A percentile compares a stretch with the other conserved stretches of the same genome.
These are phyloP conservation scores for Fusarium citri DNA, from an alignment of 2,329 filamentous ascomycete species.

Conservation along the genomic window DNA sequence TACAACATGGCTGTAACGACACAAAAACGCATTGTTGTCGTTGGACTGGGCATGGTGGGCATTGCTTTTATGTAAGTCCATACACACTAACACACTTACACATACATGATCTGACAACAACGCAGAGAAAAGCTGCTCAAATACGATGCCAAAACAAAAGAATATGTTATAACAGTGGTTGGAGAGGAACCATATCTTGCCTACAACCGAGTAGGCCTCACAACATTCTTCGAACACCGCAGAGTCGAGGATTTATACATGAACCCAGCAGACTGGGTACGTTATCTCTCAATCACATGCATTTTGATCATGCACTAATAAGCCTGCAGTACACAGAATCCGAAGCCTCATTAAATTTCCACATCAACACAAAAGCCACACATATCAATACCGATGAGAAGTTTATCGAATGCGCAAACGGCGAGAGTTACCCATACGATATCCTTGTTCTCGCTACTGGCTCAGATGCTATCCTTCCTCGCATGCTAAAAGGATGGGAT, in stretches of 20 bases:
- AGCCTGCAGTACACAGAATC: constrained; percentile 70
- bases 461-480: constrained; percentile 81
- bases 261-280: constrained; percentile 84
- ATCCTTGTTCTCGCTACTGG: constrained; percentile 86
- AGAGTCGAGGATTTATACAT: constrained; percentile 89
- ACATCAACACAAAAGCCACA: constrained; percentile 78
- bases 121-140: constrained; percentile 88
- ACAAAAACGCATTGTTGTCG: constrained; percentile 78
- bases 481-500: constrained; percentile 79
- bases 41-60: constrained; percentile 92
- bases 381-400: constrained; percentile 73
- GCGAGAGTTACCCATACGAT: constrained; percentile 78
- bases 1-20: constrained; percentile 35
- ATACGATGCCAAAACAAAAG: constrained; percentile 77
- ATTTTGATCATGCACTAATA: constrained; percentile 11
- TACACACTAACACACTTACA: background rate
- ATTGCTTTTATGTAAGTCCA: constrained; percentile 83
- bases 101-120: constrained; percentile 12
- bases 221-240: constrained; percentile 88
- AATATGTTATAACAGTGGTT: constrained; percentile 86
- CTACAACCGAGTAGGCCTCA: constrained; percentile 91
- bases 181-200: constrained; percentile 89
- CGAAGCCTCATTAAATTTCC: constrained; percentile 76
- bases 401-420: constrained; percentile 76
- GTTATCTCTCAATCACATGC: background rate